Percentiles rank a stretch among this genome's conserved stretches.
Conservation (phyloP, 495 filamentous ascomycete species). For the Annulohypoxylon maeteangense region DNA sequence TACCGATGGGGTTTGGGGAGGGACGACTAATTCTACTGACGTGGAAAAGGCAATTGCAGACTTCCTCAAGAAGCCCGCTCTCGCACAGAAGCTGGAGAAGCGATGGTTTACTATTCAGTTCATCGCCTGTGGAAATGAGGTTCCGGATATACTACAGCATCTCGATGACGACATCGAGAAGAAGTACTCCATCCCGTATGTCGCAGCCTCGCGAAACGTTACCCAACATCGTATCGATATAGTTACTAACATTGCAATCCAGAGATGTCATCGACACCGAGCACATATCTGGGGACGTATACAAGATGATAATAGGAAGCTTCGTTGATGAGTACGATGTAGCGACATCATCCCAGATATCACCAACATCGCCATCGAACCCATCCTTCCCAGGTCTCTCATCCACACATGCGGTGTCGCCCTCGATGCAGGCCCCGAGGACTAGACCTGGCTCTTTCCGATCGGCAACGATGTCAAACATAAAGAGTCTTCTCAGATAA, state of each 20-base stretch:
- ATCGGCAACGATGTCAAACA: neutral
- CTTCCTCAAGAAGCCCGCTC: slow-evolving; percentile 16
- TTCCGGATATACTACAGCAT: slow-evolving; percentile 19
- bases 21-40: neutral
- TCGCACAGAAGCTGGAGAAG: slow-evolving; percentile 14
- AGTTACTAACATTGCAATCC: neutral
- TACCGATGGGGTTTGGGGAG: slow-evolving; percentile 16
- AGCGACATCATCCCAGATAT: neutral
- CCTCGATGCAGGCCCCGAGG: neutral
- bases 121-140: slow-evolving; percentile 1
- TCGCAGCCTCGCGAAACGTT: neutral
- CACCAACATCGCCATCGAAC: neutral
- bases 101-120: slow-evolving; percentile 29
- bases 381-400: neutral
- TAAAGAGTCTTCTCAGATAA: too few relatives aligned
- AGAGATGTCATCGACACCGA: slow-evolving; percentile 24
- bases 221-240: neutral
- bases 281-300: slow-evolving; percentile 10
- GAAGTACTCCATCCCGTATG: slow-evolving; percentile 22
- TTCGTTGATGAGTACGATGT: slow-evolving; percentile 9
- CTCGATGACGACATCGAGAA: slow-evolving; percentile 17
- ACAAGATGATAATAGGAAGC: slow-evolving; percentile 30
- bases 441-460: neutral
- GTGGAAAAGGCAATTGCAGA: slow-evolving; percentile 17
- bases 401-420: neutral